Base-by-base conservation (phyloP, 768 basidiomycete species). In the Leccinum subgranulosum region DNA sequence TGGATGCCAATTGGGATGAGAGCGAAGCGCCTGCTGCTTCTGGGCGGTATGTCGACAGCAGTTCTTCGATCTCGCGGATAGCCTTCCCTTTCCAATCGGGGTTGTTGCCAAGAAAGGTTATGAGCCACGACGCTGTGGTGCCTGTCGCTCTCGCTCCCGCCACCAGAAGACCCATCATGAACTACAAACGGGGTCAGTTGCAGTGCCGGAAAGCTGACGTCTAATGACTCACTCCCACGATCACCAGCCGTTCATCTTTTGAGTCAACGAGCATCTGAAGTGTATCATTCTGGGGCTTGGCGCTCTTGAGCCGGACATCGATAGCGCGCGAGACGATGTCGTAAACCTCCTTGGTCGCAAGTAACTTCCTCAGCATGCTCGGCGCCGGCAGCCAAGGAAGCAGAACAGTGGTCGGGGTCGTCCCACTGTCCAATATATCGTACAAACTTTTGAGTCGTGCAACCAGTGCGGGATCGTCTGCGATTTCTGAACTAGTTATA, bases 141-240 rank as follows among this genome's bases (percentile, higher is more conserved):
- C 88, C 88, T 47, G 88, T 91, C 12, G 89, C 87, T 66, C 89
- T 81, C 43, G 88, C 85, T n/a, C 89, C 89, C 31, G 89, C 89
- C 55, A 89, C 86, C 55, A 92, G 76, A 15, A 91, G 74, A 31
- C 90, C 89, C 85, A 90, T 90, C 58, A 89, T 87, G 70, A 92
- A 90, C 88, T 90, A 63, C 43, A 65, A 48, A 63, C 23, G 46
- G 66, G 58, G 59, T 71, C 56, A 73, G 41, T 31, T 36, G 61
- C 53, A 53, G 62, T 51, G 29, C 56, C 56, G 51, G 53, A 59
- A 64, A 28, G 53, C 60, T 64, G 62, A 63, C 59, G 23, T 28
- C 23, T 45, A 55, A 57, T 49, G 19, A 61, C 45, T 74, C 81
- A 89, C 88, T 58, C 88, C 89, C 45, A 90, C 82, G 51, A 90